Conservation (phyloP, 2,329 filamentous ascomycete genomes). For the Colletotrichum sp. region DNA sequence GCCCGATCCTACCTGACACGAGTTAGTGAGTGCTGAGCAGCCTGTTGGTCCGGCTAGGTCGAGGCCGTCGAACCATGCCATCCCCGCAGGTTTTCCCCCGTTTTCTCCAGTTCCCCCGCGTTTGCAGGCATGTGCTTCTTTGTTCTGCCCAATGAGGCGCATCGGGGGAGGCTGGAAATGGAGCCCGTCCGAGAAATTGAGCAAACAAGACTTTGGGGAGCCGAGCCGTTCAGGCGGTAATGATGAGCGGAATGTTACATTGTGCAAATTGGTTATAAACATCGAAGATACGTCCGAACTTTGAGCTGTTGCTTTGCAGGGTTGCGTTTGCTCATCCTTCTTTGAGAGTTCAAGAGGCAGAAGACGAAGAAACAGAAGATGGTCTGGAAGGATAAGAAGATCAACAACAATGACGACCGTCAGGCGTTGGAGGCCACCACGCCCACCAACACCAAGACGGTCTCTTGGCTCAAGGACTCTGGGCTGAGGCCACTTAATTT, state of each 20-base stretch:
- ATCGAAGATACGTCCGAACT: neutral
- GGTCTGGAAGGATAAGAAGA: constrained; percentile 2
- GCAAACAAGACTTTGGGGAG: neutral
- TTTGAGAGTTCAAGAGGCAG: neutral
- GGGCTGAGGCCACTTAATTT: constrained; percentile 14
- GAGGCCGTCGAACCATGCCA: neutral
- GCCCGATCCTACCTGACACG: neutral
- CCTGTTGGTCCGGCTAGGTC: neutral
- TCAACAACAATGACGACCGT: constrained; percentile 4
- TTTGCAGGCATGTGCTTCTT: neutral
- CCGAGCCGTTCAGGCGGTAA: neutral
- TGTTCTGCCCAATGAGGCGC: neutral
- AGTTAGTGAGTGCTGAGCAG: neutral
- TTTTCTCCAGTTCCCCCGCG: constrained; percentile 2
- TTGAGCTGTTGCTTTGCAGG: neutral
- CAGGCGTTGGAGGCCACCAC: constrained; percentile 13
- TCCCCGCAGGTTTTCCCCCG: neutral
- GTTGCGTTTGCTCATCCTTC: neutral
- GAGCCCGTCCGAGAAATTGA: neutral
- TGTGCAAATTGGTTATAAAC: constrained; percentile 1
- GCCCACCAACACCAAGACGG: constrained; percentile 3
- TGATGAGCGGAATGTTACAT: neutral
- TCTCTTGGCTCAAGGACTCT: neutral
- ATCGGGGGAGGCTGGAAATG: neutral
- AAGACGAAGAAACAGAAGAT: neutral